A percentile compares a stretch with the other conserved stretches of the same genome.
phyloP scores from a whole-genome alignment of 345 rosid genomes.

The Eucalyptus sp. region DNA sequence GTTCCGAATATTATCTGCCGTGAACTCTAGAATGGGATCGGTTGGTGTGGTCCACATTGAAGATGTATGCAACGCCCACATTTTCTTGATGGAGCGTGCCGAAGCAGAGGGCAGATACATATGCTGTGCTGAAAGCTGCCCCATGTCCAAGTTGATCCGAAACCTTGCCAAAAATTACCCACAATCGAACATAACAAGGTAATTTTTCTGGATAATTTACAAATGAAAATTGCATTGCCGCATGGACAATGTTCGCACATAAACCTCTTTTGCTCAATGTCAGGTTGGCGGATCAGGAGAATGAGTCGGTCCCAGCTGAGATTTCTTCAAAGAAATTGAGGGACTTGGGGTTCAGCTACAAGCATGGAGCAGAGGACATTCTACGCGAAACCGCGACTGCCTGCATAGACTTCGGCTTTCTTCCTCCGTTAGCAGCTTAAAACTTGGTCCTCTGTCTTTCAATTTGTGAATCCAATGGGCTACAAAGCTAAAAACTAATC shows the following conservation, averaged over 20 bases:
- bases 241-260: not conserved
- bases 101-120: constrained; percentile 53
- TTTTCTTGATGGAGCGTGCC: constrained; percentile 58
- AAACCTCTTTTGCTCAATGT: not conserved
- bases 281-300: constrained; percentile 21
- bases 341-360: constrained; percentile 50
- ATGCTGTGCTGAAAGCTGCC: constrained; percentile 37
- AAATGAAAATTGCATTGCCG: not conserved
- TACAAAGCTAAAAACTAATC: not conserved
- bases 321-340: constrained; percentile 66
- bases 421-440: not conserved
- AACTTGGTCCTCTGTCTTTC: not conserved
- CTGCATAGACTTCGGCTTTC: constrained; percentile 26
- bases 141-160: constrained; percentile 24
- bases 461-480: not conserved
- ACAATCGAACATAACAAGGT: constrained; percentile 16
- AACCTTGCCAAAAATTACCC: constrained; percentile 19
- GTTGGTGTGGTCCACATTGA: constrained; percentile 67
- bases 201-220: not conserved
- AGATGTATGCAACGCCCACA: constrained; percentile 63
- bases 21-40: constrained; percentile 66
- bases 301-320: constrained; percentile 16
- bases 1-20: constrained; percentile 51
- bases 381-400: constrained; percentile 30
- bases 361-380: constrained; percentile 43